Conservation (phyloP, 2,329 filamentous ascomycete species). For the Beauveria bassiana region DNA sequence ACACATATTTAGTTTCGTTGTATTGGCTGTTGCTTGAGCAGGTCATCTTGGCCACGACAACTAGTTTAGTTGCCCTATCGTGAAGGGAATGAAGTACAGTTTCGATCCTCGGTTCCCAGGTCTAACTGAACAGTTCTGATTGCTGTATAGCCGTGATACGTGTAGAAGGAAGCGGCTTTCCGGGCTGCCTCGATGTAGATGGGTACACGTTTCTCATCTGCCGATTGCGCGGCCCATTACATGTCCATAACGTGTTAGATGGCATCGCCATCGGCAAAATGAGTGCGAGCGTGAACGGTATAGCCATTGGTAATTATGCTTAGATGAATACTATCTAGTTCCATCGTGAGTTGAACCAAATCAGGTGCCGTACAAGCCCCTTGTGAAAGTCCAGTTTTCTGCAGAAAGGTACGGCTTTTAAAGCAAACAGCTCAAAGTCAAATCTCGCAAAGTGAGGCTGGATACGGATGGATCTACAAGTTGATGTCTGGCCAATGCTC, state of each 20-base stretch:
- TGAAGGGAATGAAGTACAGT: neutral
- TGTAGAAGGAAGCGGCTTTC: neutral
- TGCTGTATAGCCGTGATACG: neutral
- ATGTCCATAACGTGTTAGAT: neutral
- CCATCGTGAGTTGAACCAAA: too few relatives aligned
- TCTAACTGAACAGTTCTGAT: neutral
- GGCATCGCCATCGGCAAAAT: neutral
- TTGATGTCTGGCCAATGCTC: too few relatives aligned
- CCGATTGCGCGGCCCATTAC: neutral
- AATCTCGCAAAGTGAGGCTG: too few relatives aligned
- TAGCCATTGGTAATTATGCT: too few relatives aligned
- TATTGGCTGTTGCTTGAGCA: neutral
- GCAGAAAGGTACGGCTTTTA: too few relatives aligned
- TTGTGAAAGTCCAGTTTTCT: too few relatives aligned
- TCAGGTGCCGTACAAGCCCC: too few relatives aligned
- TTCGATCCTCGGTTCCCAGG: neutral
- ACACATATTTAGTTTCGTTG: neutral
- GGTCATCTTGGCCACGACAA: neutral
- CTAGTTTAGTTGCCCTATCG: neutral
- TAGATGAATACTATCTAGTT: too few relatives aligned
- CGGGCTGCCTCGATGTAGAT: neutral
- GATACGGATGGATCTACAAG: too few relatives aligned
- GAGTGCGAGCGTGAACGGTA: neutral
- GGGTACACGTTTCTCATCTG: neutral
- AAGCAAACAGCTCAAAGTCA: too few relatives aligned